A percentile compares a stretch with the other conserved stretches of the same genome.
These are phyloP conservation scores for Wallacemonas sp. DNA, from an alignment of 208 protist genomes.

Conservation along the genomic window DNA sequence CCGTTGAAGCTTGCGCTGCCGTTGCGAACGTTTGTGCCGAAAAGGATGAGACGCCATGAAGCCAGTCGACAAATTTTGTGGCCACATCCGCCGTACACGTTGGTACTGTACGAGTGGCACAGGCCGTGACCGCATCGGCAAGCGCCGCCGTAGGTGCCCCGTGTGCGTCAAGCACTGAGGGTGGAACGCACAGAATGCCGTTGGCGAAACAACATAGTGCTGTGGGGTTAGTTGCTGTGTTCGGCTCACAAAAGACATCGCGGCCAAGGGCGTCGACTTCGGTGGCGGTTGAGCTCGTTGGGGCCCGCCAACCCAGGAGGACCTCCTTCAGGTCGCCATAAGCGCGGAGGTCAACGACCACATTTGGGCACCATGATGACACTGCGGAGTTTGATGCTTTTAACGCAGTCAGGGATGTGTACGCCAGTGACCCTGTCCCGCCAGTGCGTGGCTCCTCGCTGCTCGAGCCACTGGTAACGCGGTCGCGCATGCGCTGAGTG, in stretches of 20 bases:
- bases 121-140: not conserved
- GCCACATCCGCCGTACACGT: not conserved
- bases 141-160: not conserved
- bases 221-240: not conserved
- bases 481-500: conserved; percentile 12
- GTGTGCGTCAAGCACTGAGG: not conserved
- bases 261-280: not conserved
- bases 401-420: not conserved
- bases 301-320: conserved; percentile 29
- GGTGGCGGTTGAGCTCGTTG: not conserved
- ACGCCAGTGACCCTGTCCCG: not conserved
- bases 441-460: not conserved
- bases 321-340: conserved; percentile 26
- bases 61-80: not conserved
- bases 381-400: not conserved
- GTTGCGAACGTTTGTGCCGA: not conserved
- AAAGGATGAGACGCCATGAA: not conserved
- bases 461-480: not conserved
- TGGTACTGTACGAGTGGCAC: not conserved
- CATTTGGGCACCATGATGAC: conserved; percentile 3
- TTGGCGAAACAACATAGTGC: conserved; percentile 8
- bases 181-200: conserved; percentile 5
- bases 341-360: not conserved
- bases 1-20: not conserved
- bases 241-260: not conserved